Evolutionary conservation across 1,284 basidiomycete genomes (phyloP), one percentile per base, ranked within the genome.

Genomic region (Cutaneotrichosporon dermatis): DNA sequence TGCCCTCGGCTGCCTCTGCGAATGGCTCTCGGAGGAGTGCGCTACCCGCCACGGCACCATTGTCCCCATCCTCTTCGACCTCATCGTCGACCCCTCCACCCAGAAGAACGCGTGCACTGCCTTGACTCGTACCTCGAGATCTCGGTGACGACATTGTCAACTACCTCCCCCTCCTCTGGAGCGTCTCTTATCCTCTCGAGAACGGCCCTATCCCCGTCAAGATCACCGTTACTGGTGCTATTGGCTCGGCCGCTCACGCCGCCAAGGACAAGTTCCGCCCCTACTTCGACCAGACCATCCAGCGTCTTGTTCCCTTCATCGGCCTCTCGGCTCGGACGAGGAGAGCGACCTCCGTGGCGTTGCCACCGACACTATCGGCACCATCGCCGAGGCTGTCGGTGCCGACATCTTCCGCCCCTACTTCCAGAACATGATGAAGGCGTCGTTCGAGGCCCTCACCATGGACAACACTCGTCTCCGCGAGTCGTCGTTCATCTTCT

Each of bases 401-500:
- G 86, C 88, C 74, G 93, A 99, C 34, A 82, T 86, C 37, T 99
- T 99, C 88, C 83, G 90, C 43, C 95, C 94, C 25, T 99, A 91
- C 84, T 95, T 97, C 82, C 83, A 88, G 46, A 88, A 93, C 62
- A 86, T 97, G 83, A 98, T 99, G 95, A 88, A 88, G 75, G 87
- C 92, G 69, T 91, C 94, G 3, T 94, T 98, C 82, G 85, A 89
- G 69, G 94, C 90, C 53, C 85, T 95, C 62, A 86, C 89, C 64
- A 85, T 95, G 78, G 89, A 91, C 67, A 81, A 82, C 73, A 88
- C 93, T 5, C 84, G 93, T 63, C 82, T 99, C 62, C 85, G 92
- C 68, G 96, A 99, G 79, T 97, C 93, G 79, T 91, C 89, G 72
- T 99, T 97, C 86, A 83, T 99, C 71, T 98, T 98, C 86, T 99